Evolutionary conservation across 352 stramenopile genomes (phyloP), one percentile per base, ranked within the genome.

Genomic region (Albugo candida): DNA sequence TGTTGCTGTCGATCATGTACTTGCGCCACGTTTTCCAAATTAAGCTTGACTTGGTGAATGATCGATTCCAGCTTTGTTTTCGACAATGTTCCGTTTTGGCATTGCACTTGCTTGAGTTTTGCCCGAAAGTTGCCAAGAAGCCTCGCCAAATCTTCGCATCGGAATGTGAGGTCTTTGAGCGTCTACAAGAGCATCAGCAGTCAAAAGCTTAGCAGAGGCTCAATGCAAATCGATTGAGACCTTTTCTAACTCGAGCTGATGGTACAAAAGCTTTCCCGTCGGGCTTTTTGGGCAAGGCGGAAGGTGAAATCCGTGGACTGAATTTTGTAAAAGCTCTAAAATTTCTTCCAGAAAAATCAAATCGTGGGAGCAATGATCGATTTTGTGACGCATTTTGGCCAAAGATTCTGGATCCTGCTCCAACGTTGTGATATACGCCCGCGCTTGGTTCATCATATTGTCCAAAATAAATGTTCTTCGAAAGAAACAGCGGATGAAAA

Each of bases 291-390:
- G 87, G 46, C 95, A 81, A 17, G 68, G 69, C 0, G 93, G 93
- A 13, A 98, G 80, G 37, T 88, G 62, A 41, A 97, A 84, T 18
- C 83, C 68, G 27, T 81, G 81, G 38, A 98, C 75, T 19, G 92
- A 96, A 49, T 98, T 94, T 1, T 79, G 65, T 21, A 98, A 55
- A 38, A 97, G 93, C 31, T 84, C 86, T 17, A 98, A 64, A 36
- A 97, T 97, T 68, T 98, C 92, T 55, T 97, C 91, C 13, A 98
- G 60, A 21, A 96, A 52, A 31, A 97, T 96, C 10, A 97, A 69
- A 51, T 98, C 83, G 48, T 95, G 94, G 0, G 87, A 85, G 50
- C 95, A 87, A 37, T 74, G 76, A 46, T 81, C 92, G 12, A 98
- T 76, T 49, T 80, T 76, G 49, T 92, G 66, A 6, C 92, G 71